These are phyloP conservation scores for Eurotiales sp. DNA, from an alignment of 2,329 filamentous ascomycete genomes.

Conservation along the genomic window DNA sequence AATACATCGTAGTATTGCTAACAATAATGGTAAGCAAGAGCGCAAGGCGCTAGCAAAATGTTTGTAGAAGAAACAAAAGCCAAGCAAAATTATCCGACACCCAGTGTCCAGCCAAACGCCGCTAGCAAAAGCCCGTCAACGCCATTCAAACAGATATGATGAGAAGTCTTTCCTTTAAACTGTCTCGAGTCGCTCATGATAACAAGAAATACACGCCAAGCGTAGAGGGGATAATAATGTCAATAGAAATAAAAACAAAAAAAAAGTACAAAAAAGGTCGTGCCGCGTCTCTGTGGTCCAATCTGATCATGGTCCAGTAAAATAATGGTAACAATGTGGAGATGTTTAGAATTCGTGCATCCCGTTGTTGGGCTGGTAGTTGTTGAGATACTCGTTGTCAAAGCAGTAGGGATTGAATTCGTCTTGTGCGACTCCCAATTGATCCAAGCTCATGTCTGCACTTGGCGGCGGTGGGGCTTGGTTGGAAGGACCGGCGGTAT, in stretches of 20 bases:
- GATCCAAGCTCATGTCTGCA: conserved; percentile 13
- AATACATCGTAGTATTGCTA: neutral
- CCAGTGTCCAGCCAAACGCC: no score
- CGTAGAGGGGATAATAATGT: neutral
- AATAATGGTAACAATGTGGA: neutral
- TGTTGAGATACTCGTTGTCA: conserved; percentile 12
- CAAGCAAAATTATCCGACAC: no score
- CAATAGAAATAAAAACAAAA: neutral
- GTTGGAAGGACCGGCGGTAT: neutral
- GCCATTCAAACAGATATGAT: neutral
- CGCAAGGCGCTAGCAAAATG: no score
- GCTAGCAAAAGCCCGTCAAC: neutral
- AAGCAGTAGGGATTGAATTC: conserved; percentile 11
- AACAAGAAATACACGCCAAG: conserved; percentile 8
- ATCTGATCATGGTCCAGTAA: neutral
- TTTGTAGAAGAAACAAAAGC: no score
- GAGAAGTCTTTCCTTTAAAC: neutral
- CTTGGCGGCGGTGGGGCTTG: conserved; percentile 5
- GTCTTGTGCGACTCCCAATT: conserved; percentile 13
- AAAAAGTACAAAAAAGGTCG: neutral
- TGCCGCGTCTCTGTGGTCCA: conserved; percentile 5
- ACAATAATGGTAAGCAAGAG: neutral
- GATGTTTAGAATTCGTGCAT: neutral
- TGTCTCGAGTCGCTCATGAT: neutral
- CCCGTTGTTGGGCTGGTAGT: conserved; percentile 3